Conservation (phyloP, 2,329 filamentous ascomycete species). For the Epichloe coenophiala region DNA sequence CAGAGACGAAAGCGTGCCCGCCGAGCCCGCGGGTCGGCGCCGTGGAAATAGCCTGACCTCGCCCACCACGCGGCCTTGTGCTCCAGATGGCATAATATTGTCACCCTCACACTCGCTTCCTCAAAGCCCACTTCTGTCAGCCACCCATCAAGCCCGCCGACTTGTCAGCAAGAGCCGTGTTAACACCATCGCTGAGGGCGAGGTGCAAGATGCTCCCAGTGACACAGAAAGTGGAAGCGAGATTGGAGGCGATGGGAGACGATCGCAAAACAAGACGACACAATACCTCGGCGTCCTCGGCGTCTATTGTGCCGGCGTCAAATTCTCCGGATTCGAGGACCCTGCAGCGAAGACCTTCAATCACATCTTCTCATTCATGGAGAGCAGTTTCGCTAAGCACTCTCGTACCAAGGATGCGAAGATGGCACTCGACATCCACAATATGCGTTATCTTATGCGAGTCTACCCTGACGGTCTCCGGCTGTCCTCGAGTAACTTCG, state of each 20-base stretch:
- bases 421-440: conserved; percentile 72
- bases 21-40: conserved; percentile 30
- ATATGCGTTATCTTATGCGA: conserved; percentile 81
- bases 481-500: conserved; percentile 83
- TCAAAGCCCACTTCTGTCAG: conserved; percentile 39
- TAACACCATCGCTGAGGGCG: conserved; percentile 44
- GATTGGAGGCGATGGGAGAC: conserved; percentile 36
- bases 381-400: conserved; percentile 73
- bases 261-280: conserved; percentile 71
- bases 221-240: conserved; percentile 64
- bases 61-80: conserved; percentile 39
- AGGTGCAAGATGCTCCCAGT: conserved; percentile 46
- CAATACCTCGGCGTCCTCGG: conserved; percentile 73
- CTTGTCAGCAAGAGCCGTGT: conserved; percentile 37
- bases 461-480: conserved; percentile 81
- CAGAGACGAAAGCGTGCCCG: conserved; percentile 24
- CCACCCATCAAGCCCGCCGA: conserved; percentile 36
- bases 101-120: conserved; percentile 38
- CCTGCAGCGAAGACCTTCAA: conserved; percentile 76
- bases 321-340: conserved; percentile 69
- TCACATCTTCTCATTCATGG: conserved; percentile 91
- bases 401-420: conserved; percentile 66
- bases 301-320: conserved; percentile 61
- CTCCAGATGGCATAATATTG: conserved; percentile 39
- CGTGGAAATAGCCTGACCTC: conserved; percentile 66